Conservation (phyloP, 306 rosid genomes). For the Castanopsis chinensis region DNA sequence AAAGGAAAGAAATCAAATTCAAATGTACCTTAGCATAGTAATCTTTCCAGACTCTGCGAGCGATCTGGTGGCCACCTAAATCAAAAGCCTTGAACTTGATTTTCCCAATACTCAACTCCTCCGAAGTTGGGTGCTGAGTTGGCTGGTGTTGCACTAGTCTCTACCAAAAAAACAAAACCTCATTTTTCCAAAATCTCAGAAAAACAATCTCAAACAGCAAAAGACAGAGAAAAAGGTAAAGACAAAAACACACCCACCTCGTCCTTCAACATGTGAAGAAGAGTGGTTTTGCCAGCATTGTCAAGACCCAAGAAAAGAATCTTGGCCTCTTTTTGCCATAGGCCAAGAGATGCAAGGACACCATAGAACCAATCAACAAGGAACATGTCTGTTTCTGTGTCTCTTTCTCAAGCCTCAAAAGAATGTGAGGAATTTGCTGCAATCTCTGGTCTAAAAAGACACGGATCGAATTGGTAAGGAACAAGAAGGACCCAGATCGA, state of each 20-base stretch:
- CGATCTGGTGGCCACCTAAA: slow-evolving; percentile 89
- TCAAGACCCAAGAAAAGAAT: slow-evolving; percentile 81
- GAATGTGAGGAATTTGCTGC: not conserved
- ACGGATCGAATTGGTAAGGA: not conserved
- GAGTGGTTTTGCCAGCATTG: slow-evolving; percentile 85
- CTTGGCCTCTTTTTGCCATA: slow-evolving; percentile 84
- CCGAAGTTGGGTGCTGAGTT: slow-evolving; percentile 84
- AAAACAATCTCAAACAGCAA: not conserved
- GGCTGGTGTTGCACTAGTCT: slow-evolving; percentile 88
- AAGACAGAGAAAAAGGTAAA: not conserved
- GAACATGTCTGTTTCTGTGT: slow-evolving; percentile 43
- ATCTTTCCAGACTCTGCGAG: slow-evolving; percentile 88
- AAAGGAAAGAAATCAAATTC: slow-evolving; percentile 7
- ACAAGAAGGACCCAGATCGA: not conserved
- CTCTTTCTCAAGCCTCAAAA: not conserved
- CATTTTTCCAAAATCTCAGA: not conserved
- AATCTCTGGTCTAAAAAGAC: not conserved
- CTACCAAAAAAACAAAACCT: slow-evolving; percentile 28
- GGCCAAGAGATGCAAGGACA: slow-evolving; percentile 66
- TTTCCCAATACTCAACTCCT: slow-evolving; percentile 74
- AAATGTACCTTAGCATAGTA: slow-evolving; percentile 60
- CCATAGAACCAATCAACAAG: slow-evolving; percentile 84
- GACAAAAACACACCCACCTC: slow-evolving; percentile 43
- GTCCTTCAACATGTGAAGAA: slow-evolving; percentile 90
- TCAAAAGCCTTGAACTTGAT: slow-evolving; percentile 85